A percentile compares a stretch with the other conserved stretches of the same genome.
Evolutionary conservation across 345 rosid species (phyloP).

Genomic region (Clausena lansium): DNA sequence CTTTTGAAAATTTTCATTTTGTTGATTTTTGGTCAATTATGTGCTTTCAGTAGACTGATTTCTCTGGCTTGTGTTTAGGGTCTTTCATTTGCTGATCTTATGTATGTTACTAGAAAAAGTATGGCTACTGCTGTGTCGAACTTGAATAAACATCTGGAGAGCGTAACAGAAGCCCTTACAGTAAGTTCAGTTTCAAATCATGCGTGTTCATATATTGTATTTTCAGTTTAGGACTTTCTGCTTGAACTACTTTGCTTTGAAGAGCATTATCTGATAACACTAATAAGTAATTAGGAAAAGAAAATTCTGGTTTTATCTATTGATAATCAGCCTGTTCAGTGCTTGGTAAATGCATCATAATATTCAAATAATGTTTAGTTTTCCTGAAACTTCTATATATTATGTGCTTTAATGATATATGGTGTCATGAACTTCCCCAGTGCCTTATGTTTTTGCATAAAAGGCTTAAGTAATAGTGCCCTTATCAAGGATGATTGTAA

Average conservation of each 20-base stretch:
- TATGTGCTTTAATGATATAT: neutral
- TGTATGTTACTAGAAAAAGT: constrained; percentile 79
- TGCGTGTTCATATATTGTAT: constrained; percentile 17
- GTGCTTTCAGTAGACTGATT: constrained; percentile 15
- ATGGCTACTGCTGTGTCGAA: constrained; percentile 80
- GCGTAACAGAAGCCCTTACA: constrained; percentile 71
- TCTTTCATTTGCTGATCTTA: constrained; percentile 76
- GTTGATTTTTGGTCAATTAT: neutral
- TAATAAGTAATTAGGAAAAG: neutral
- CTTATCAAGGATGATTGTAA: neutral
- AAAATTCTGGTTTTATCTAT: neutral
- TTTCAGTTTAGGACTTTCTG: neutral
- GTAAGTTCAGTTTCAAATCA: constrained; percentile 41
- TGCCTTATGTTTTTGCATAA: neutral
- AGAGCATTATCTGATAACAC: constrained; percentile 1
- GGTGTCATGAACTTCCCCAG: neutral
- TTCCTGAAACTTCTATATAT: neutral
- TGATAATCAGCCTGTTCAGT: neutral
- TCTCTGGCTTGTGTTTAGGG: constrained; percentile 47
- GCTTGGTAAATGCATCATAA: neutral
- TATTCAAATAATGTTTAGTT: neutral
- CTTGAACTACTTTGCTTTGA: neutral
- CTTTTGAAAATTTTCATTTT: neutral
- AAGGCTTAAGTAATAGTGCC: neutral
- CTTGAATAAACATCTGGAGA: constrained; percentile 79